phyloP scores from a whole-genome alignment of 345 rosid genomes.

The Eucalyptus erythrocorys region DNA sequence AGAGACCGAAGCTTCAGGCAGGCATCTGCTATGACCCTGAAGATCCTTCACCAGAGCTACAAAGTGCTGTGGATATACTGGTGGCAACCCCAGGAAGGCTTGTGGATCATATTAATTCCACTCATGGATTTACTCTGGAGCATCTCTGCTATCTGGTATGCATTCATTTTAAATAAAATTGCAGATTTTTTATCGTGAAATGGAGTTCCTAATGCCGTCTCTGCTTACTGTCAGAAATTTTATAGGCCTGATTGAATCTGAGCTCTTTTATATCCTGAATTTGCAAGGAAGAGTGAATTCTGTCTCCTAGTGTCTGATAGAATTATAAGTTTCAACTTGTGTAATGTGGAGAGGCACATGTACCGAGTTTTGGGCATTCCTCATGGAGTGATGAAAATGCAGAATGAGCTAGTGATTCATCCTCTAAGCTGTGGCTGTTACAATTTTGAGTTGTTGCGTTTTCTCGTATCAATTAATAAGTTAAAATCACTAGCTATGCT shows the following conservation, averaged over 20 bases:
- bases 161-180: neutral
- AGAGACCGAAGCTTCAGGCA: constrained; percentile 63
- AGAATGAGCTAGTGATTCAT: neutral
- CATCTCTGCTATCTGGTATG: constrained; percentile 93
- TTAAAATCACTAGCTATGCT: neutral
- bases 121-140: constrained; percentile 88
- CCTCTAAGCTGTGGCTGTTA: neutral
- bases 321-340: neutral
- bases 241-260: neutral
- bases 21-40: constrained; percentile 83
- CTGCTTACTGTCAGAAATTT: neutral
- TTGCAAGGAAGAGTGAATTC: neutral
- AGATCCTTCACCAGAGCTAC: constrained; percentile 30
- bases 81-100: constrained; percentile 98
- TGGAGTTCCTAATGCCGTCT: neutral
- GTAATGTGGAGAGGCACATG: neutral
- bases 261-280: neutral
- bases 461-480: neutral
- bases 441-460: neutral
- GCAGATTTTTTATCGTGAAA: neutral
- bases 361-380: neutral
- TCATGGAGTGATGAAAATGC: neutral
- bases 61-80: constrained; percentile 80
- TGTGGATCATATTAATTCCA: constrained; percentile 86
- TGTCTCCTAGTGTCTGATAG: neutral